Evolutionary conservation across 169 alveolate genomes (phyloP).

Genomic region (Theileria orientalis): DNA sequence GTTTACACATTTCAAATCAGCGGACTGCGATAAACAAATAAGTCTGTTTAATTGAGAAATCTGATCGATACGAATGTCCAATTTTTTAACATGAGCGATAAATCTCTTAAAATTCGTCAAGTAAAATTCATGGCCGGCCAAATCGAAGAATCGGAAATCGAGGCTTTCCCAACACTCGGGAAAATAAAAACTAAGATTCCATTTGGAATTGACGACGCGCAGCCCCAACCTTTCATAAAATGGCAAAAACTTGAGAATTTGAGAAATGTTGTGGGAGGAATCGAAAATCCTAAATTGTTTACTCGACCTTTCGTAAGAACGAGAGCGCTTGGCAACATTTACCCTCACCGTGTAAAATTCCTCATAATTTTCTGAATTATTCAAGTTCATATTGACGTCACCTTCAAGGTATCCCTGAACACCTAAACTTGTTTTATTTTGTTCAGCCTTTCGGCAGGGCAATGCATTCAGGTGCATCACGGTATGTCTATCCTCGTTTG

Average conservation of each 20-base stretch:
- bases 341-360: constrained; percentile 4
- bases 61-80: constrained; percentile 27
- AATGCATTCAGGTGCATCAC: constrained; percentile 22
- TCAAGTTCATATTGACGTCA: not conserved
- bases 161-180: constrained; percentile 28
- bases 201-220: constrained; percentile 14
- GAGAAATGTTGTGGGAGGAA: constrained; percentile 15
- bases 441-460: constrained; percentile 3
- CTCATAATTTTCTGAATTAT: not conserved
- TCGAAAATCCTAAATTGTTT: constrained; percentile 7
- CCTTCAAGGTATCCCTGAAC: not conserved
- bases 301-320: too few species aligned
- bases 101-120: constrained; percentile 7
- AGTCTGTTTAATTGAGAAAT: not conserved
- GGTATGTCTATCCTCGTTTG: constrained; percentile 11
- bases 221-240: constrained; percentile 34
- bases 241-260: constrained; percentile 21
- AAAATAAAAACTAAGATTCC: constrained; percentile 33
- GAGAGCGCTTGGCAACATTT: too few species aligned
- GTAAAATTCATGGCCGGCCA: constrained; percentile 3
- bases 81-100: not conserved
- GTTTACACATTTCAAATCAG: not conserved
- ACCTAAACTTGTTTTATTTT: not conserved
- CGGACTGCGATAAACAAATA: not conserved
- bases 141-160: constrained; percentile 28